A percentile compares a stretch with the other conserved stretches of the same genome.
phyloP scores from a whole-genome alignment of 2,329 filamentous ascomycete genomes.

The Colletotrichum sp. region DNA sequence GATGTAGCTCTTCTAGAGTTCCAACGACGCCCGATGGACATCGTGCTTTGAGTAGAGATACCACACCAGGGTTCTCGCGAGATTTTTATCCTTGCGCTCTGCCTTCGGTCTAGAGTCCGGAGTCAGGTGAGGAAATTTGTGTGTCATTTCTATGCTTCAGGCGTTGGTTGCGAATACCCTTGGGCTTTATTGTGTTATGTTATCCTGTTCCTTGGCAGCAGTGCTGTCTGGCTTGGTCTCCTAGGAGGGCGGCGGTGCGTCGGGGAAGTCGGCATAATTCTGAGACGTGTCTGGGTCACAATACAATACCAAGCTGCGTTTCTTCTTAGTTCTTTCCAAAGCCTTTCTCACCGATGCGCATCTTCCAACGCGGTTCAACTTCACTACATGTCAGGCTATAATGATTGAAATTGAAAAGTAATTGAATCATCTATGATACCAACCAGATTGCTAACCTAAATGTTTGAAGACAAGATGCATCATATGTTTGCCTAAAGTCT shows the following conservation, averaged over 20 bases:
- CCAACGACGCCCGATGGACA: slow-evolving; percentile 23
- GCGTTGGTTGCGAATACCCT: background rate
- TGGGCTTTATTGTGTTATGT: background rate
- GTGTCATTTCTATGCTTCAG: background rate
- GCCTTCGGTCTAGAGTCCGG: background rate
- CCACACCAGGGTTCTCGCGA: background rate
- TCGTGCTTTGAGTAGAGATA: slow-evolving; percentile 1
- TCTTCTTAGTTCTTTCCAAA: background rate
- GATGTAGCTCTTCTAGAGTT: slow-evolving; percentile 2
- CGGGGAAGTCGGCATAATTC: background rate
- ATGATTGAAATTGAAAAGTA: background rate
- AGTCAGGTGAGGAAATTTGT: background rate
- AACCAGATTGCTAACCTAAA: background rate
- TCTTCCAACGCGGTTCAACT: background rate
- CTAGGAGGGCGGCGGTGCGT: background rate
- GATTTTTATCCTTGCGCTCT: background rate
- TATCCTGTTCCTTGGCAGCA: background rate
- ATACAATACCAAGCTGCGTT: background rate
- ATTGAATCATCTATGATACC: background rate
- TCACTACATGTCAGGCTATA: background rate
- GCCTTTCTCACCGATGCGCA: background rate
- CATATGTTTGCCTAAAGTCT: background rate
- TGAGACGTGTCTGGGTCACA: background rate
- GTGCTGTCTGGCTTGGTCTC: background rate
- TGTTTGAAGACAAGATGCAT: background rate